Evolutionary conservation across 768 basidiomycete genomes (phyloP).

Genomic region (Chalciporus chontae): DNA sequence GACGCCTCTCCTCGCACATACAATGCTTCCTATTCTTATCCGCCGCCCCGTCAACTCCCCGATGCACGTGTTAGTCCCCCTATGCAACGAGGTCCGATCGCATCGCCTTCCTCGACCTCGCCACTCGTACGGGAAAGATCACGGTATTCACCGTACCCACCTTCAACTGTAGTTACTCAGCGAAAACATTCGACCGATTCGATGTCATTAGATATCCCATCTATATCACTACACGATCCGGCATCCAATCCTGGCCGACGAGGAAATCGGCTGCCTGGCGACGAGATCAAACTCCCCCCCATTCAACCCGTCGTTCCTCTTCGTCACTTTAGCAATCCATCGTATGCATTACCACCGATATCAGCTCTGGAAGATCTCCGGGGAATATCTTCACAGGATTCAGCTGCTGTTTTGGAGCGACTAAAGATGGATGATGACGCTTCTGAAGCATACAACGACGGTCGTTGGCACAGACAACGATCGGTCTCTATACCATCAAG

Average conservation of each 20-base stretch:
- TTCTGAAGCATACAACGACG: slow-evolving; percentile 21
- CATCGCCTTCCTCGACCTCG: slow-evolving; percentile 24
- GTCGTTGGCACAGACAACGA: slow-evolving; percentile 40
- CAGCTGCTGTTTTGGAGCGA: slow-evolving; percentile 63
- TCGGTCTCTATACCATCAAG: slow-evolving; percentile 41
- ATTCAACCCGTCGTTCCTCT: slow-evolving; percentile 35
- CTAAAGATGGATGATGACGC: slow-evolving; percentile 51
- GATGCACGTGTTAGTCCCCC: slow-evolving; percentile 27
- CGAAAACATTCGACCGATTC: slow-evolving; percentile 28
- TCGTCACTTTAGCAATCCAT: slow-evolving; percentile 30
- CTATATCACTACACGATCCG: slow-evolving; percentile 33
- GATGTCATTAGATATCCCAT: slow-evolving; percentile 34
- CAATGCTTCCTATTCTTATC: slow-evolving; percentile 27
- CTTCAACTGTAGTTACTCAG: slow-evolving; percentile 19
- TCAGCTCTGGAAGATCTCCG: slow-evolving; percentile 64
- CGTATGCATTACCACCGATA: slow-evolving; percentile 64
- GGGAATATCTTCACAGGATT: slow-evolving; percentile 49
- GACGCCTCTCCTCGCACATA: slow-evolving; percentile 24
- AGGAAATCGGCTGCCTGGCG: slow-evolving; percentile 26
- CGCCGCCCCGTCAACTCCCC: slow-evolving; percentile 27
- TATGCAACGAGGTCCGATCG: slow-evolving; percentile 29
- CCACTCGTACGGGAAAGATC: slow-evolving; percentile 25
- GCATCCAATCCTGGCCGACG: slow-evolving; percentile 23
- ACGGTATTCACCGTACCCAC: slow-evolving; percentile 48
- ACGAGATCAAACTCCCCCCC: slow-evolving; percentile 40